phyloP scores from a whole-genome alignment of 202 grass and related monocot species.

The Alloteropsis angusta region DNA sequence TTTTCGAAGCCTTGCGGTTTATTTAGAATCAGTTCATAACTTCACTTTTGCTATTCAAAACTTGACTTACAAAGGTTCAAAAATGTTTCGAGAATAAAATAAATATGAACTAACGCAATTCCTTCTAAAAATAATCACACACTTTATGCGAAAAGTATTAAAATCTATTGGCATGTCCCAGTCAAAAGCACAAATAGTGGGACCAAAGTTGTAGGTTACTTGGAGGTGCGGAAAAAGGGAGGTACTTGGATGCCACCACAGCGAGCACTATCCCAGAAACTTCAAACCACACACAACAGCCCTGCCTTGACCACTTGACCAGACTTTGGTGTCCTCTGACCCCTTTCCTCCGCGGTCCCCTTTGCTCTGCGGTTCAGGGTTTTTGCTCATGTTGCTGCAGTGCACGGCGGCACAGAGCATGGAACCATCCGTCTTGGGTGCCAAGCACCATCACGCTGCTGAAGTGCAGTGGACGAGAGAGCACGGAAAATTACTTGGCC shows the following conservation, averaged over 20 bases:
- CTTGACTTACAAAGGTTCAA: neutral
- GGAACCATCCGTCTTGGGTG: neutral
- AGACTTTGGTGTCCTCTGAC: neutral
- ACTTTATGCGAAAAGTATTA: neutral
- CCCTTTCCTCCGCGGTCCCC: no score
- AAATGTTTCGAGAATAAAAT: neutral
- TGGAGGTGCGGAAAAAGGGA: neutral
- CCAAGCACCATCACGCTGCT: no score
- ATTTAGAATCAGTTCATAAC: neutral
- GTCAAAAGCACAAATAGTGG: neutral
- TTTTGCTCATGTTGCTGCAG: neutral
- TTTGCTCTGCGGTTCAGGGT: no score
- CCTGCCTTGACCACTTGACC: neutral
- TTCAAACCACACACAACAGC: neutral
- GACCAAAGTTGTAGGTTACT: neutral
- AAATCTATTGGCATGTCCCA: neutral
- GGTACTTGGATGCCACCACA: neutral
- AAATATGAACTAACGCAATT: fast-evolving
- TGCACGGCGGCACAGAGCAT: neutral
- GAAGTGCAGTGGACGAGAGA: neutral
- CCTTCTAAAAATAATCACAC: neutral
- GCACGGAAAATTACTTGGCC: no score
- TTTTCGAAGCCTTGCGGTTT: neutral
- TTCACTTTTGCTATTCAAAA: neutral
- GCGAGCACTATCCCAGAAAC: neutral